Base-by-base conservation (phyloP, 495 filamentous ascomycete species). In the Cairneyella variabilis region DNA sequence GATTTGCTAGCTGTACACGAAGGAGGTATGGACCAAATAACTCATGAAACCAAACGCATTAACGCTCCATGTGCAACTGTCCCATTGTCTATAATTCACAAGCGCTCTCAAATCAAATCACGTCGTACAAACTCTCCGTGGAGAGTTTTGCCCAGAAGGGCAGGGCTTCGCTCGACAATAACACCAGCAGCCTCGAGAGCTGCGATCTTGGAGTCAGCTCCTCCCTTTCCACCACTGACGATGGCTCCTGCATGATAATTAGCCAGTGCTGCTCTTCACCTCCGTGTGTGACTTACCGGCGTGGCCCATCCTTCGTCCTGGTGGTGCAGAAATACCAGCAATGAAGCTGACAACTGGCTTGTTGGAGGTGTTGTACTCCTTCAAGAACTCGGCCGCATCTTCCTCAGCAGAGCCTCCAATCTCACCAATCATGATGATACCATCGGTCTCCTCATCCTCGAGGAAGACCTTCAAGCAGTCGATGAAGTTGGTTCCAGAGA, bases 401-500 rank as follows among this genome's bases (percentile, higher is more conserved):
- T 98, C 93, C 75, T 98, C 93, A 44, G 93, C 93, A 45, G 88
- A 89, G 57, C 93, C 93, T 70, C 93, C 93, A 65, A 98, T 97
- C 77, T 98, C 93, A 69, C 93, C 93, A 68, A 98, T 97, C 93
- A 98, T 96, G 77, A 98, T 97, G 66, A 98, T 97, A 70, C 93
- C 93, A 65, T 98, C 95, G 37, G 93, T 98, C 72, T 96, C 91
- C 66, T 86, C 81, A 72, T 98, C 95, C 70, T 93, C 78, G 58
- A 97, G 78, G 84, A 98, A 98, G 65, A 98, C 89, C 59, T 88
- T 86, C 65, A 98, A 78, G 81, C 93, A 96, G 79, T 98, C 93
- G 73, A 96, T 98, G 77, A 98, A 98, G 82, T 96, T 97, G 66
- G 93, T 97, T 59, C 93, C 93, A 63, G 88, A 93, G 82, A 99